Base-by-base conservation (phyloP, 2,329 filamentous ascomycete genomes). In the Aspergillus hortae region DNA sequence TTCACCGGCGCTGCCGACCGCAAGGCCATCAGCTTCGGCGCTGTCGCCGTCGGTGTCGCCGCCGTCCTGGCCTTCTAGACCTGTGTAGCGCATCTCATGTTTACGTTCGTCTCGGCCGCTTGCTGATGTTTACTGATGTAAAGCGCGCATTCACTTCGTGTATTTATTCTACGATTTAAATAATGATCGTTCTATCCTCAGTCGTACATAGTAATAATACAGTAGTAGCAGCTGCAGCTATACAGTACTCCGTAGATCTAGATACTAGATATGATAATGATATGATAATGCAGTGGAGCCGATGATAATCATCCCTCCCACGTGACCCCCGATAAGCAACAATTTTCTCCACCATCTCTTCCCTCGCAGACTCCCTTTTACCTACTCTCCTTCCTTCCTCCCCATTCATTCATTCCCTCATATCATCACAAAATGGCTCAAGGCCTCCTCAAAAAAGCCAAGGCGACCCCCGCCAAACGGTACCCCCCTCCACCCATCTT, bases 361-460 rank as follows among this genome's bases (percentile, higher is more conserved):
- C 27, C 3, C 23, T 41, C 15, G 19, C 38, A 51, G 53, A 30
- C 27, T 11, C 10, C 27, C 7, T 30, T 30, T 30, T 11, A 11
- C 10, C 7, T 49, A 49, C 38, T 10, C 40, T 1, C 3, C 4
- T 23, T 19, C 15, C 17, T 12, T 41, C 21, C 36, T 15, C 40
- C 17, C n/a, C 11, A 27, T 15, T 3, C 19, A 25, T 0, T 14
- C 23, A 17, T 15, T 17, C 9, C 14, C 10, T 11, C 10, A n/a
- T 6, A 40, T 30, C 36, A 51, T 35, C 4, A 41, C 12, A 51
- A 44, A 33, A 61, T 61, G 60, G 56, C 50, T 10, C 58, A 62
- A 53, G 56, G 57, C 36, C 47, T 67, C 33, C 61, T 80, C 49
- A 80, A 80, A 57, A 79, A 78, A 55, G 54, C 66, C 57, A 67